Base-by-base conservation (phyloP, 345 rosid species). In the Acer saccharum region DNA sequence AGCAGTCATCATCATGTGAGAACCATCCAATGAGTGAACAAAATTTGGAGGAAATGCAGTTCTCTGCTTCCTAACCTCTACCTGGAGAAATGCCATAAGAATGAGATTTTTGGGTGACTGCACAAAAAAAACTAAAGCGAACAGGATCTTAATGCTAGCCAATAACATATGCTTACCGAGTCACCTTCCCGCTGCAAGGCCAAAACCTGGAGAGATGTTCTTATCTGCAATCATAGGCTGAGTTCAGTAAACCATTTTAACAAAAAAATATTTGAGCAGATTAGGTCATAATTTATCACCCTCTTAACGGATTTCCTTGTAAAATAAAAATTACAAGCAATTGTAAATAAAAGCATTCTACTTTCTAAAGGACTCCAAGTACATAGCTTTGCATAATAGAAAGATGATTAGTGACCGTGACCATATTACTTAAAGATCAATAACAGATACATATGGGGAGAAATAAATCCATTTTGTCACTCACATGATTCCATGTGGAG, bases 1-100 rank as follows among this genome's bases (percentile, higher is more conserved):
- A 64, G 99, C 98, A 71, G 99, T 96, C 99, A 94, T 92, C 99
- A 96, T 96, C 99, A 96, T 96, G 89, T 96, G 99, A 72, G 99
- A 84, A 63, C 98, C 97, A 9, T 96, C 99, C 71, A 96, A 90
- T 0, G 99, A 96, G 87, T 96, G 99, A 69, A 96, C 97, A 81
- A 90, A 96, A 78, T 96, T 96, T 1, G 99, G 99, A 77, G 99
- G 98, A 71, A 96, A 96, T 20, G 99, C 99, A 70, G 99, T 91
- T 85, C 94, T 91, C 87, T 96, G 99, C 84, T 87, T 91, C 83
- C 96, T 89, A 64, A 82, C 91, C 67, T 87, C 86, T 76, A 94
- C 94, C 99, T 96, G 90, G 50, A 63, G 16, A 8, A 69, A 72
- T 61, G 39, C 71, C 68, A 58, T 10, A 23, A 27, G 9, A 76